phyloP scores from a whole-genome alignment of 1,139 yeast genomes.

The Lodderomyces theae region DNA sequence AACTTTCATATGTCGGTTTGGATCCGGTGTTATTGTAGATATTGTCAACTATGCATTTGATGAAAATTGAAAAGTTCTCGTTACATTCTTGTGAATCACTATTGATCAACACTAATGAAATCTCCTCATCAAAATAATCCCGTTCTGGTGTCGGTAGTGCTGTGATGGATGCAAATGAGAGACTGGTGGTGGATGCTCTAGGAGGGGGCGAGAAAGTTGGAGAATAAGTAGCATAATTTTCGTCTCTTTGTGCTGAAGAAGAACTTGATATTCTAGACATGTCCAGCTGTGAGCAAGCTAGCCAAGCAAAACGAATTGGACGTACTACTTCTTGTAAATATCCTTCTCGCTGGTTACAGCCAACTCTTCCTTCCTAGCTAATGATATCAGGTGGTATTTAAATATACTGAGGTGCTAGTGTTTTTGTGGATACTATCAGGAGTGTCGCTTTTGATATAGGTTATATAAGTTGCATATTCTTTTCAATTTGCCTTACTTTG shows the following conservation, averaged over 20 bases:
- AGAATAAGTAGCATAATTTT: not conserved
- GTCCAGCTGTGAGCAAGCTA: not conserved
- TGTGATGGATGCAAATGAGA: conserved; percentile 4
- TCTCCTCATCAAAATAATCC: conserved; percentile 18
- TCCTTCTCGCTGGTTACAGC: too few relatives aligned
- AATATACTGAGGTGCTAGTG: too few relatives aligned
- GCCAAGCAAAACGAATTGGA: not conserved
- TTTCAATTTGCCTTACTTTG: too few relatives aligned
- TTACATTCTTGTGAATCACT: conserved; percentile 45
- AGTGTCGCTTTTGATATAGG: too few relatives aligned
- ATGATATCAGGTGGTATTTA: too few relatives aligned
- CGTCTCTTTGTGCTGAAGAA: not conserved
- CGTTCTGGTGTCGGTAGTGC: not conserved
- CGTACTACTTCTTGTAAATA: too few relatives aligned
- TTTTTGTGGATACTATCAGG: too few relatives aligned
- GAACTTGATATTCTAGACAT: not conserved
- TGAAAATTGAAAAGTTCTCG: conserved; percentile 33
- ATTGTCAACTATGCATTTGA: conserved; percentile 37
- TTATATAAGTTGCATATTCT: too few relatives aligned
- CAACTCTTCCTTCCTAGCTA: too few relatives aligned
- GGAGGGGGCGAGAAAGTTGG: not conserved
- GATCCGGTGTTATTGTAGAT: conserved; percentile 15
- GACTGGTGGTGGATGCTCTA: conserved; percentile 4
- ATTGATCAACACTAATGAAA: conserved; percentile 27
- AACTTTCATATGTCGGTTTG: conserved; percentile 16